phyloP scores from a whole-genome alignment of 2,329 filamentous ascomycete species.

The Fonsecaea monophora region DNA sequence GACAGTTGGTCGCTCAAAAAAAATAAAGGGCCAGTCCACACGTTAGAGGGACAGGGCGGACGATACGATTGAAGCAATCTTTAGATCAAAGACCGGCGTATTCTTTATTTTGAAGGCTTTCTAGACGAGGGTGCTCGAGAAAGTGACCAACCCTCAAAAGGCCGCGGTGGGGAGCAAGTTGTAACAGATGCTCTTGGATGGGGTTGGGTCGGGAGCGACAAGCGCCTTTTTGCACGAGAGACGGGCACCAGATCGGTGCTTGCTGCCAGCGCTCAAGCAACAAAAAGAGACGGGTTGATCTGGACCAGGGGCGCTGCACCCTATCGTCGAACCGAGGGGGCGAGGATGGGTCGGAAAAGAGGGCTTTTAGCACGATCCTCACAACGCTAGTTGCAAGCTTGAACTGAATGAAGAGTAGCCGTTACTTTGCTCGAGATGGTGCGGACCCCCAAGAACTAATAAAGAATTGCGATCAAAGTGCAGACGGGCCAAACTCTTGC shows the following conservation, averaged over 20 bases:
- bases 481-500: slow-evolving; percentile 22
- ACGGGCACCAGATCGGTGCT: slow-evolving; percentile 36
- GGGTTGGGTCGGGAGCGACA: slow-evolving; percentile 33
- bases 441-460: slow-evolving; percentile 31
- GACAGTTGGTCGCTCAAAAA: slow-evolving; percentile 34
- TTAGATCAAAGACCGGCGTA: slow-evolving; percentile 39
- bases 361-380: slow-evolving; percentile 32
- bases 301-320: slow-evolving; percentile 35
- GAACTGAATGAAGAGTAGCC: slow-evolving; percentile 30
- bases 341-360: slow-evolving; percentile 30
- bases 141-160: slow-evolving; percentile 32
- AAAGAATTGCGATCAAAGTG: slow-evolving; percentile 29
- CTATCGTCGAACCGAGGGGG: slow-evolving; percentile 31
- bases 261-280: slow-evolving; percentile 22
- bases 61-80: slow-evolving; percentile 39
- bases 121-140: slow-evolving; percentile 32
- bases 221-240: slow-evolving; percentile 34
- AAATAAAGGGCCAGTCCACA: slow-evolving; percentile 32
- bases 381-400: slow-evolving; percentile 32
- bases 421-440: slow-evolving; percentile 36
- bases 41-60: slow-evolving; percentile 35
- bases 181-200: slow-evolving; percentile 27
- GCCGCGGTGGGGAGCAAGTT: slow-evolving; percentile 31
- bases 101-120: slow-evolving; percentile 38
- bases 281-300: slow-evolving; percentile 31